Evolutionary conservation across 345 rosid species (phyloP), one percentile per base, ranked within the genome.

Genomic region (Populus alba): DNA sequence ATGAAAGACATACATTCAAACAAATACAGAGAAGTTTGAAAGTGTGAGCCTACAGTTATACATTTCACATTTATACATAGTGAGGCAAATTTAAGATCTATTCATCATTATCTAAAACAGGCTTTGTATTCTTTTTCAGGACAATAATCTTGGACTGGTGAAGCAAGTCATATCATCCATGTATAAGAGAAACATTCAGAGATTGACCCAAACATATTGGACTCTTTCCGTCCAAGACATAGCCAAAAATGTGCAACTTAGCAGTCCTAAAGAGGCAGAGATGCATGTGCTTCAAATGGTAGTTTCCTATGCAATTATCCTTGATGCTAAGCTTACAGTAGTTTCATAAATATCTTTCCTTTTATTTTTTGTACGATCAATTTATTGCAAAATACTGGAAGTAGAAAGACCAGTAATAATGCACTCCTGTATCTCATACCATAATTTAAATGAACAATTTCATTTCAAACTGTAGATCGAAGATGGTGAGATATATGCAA

Each of bases 231-330:
- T 97, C 72, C 93, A 97, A 91, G 99, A 94, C 77, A 97, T 94
- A 81, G 97, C 98, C 72, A 87, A 83, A 86, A 89, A 86, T 25
- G 99, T 96, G 84, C 90, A 91, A 76, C 88, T 96, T 70, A 87
- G 76, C 77, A 85, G 88, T 77, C 83, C 97, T 4, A 97, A 97
- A 84, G 99, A 92, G 84, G 99, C 97, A 29, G 99, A 97, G 82
- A 94, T 89, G 94, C 99, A 90, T 80, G 97, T 97, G 78, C 98
- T 97, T 73, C 99, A 92, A 87, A 97, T 97, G 99, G 97, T 97
- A 87, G 72, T 81, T 37, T 33, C 61, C 0, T 12, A n/a, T 75
- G 37, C 10, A 49, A 37, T 71, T 35, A n/a, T 71, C 74, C 31
- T 15, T 31, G 74, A 55, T 47, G 38, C 27, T 43, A 43, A 11